Evolutionary conservation across 148 eudicot species (phyloP).

Genomic region (Camellia granthamiana): DNA sequence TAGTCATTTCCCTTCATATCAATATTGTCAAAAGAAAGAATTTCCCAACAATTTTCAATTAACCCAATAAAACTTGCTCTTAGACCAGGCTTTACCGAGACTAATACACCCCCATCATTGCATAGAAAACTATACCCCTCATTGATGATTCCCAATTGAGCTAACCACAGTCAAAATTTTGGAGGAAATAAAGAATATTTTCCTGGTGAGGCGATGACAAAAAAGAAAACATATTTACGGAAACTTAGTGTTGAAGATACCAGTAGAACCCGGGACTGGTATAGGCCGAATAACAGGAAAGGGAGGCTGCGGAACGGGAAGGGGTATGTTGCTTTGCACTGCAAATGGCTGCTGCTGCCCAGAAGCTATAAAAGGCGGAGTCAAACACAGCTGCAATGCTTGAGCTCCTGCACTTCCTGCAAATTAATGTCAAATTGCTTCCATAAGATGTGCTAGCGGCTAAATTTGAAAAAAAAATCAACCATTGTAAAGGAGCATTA

Average conservation of each 20-base stretch:
- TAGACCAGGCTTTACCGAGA: neutral
- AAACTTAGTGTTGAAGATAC: constrained; percentile 40
- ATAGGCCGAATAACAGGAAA: constrained; percentile 40
- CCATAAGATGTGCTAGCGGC: neutral
- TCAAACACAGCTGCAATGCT: constrained; percentile 40
- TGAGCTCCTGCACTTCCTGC: constrained; percentile 52
- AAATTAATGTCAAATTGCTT: constrained; percentile 10
- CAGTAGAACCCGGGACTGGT: constrained; percentile 39
- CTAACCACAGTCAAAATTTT: constrained; percentile 19
- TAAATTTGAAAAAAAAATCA: neutral
- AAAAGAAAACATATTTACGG: constrained; percentile 27
- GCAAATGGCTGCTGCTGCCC: constrained; percentile 45
- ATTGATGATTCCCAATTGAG: neutral
- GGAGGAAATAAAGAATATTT: neutral
- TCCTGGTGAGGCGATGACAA: neutral
- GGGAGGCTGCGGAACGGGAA: constrained; percentile 48
- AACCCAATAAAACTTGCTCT: neutral
- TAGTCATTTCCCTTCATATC: neutral
- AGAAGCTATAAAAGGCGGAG: constrained; percentile 40
- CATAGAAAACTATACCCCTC: neutral
- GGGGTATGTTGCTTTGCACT: constrained; percentile 46
- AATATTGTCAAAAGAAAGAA: constrained; percentile 9
- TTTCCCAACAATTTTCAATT: neutral
- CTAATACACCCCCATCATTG: neutral
- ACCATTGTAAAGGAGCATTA: neutral